phyloP scores from a whole-genome alignment of 2,329 filamentous ascomycete species.

The Fusarium scirpi region DNA sequence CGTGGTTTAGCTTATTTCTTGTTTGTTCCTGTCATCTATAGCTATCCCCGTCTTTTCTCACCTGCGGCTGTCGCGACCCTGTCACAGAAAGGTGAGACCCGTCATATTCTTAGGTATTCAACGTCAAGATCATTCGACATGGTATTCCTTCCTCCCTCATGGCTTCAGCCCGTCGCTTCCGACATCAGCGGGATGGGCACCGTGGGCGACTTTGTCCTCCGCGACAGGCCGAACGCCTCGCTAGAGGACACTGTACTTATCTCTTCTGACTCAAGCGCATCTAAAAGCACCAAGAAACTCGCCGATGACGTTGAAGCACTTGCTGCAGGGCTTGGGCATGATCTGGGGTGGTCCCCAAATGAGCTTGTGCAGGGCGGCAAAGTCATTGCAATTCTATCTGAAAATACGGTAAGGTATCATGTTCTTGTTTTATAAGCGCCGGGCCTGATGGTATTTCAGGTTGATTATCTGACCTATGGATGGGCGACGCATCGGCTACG shows the following conservation, averaged over 20 bases:
- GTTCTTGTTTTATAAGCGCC: no score
- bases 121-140: not conserved
- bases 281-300: not conserved
- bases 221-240: not conserved
- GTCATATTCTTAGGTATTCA: no score
- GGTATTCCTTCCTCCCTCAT: not conserved
- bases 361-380: not conserved
- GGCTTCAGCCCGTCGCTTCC: not conserved
- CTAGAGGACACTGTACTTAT: not conserved
- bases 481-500: slow-evolving; percentile 1
- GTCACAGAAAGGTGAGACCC: no score
- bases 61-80: no score
- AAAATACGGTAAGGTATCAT: not conserved
- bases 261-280: not conserved
- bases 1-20: no score
- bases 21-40: no score
- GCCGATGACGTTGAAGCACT: not conserved
- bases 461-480: not conserved
- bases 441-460: no score
- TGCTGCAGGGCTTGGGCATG: not conserved
- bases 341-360: not conserved
- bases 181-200: not conserved
- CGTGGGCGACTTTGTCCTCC: not conserved
- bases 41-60: no score
- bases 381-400: not conserved